Evolutionary conservation across 2,329 filamentous ascomycete species (phyloP).

Genomic region (Colletotrichum viniferum): DNA sequence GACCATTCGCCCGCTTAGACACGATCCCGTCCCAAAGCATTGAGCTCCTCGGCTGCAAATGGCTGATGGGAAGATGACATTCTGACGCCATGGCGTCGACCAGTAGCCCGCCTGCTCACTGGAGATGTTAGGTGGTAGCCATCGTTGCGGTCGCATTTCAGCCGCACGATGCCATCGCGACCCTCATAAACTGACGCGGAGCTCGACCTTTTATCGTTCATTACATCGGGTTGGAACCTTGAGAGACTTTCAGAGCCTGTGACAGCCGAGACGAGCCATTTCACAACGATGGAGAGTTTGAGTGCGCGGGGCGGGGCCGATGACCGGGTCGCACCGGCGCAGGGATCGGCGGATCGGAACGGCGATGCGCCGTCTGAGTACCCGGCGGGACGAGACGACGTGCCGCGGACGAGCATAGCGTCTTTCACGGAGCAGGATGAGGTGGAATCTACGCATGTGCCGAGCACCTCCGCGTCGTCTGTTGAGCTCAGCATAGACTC

Average conservation of each 20-base stretch:
- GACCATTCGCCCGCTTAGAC: not conserved
- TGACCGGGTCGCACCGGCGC: not conserved
- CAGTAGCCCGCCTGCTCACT: not conserved
- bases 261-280: not conserved
- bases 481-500: not conserved
- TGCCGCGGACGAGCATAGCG: not conserved
- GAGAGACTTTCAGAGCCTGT: not conserved
- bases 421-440: not conserved
- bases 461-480: not conserved
- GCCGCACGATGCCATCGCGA: not conserved
- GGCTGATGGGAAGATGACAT: not conserved
- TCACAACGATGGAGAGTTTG: not conserved
- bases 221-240: not conserved
- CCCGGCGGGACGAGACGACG: not conserved
- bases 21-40: not conserved
- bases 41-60: not conserved
- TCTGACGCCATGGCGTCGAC: not conserved
- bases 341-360: not conserved
- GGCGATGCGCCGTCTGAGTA: not conserved
- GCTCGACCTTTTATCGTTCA: not conserved
- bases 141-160: not conserved
- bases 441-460: constrained; percentile 20
- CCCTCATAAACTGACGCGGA: not conserved
- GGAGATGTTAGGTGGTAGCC: not conserved
- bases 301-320: not conserved